A percentile compares a stretch with the other conserved stretches of the same genome.
These are phyloP conservation scores for Silene uniflora DNA, from an alignment of 148 eudicot species.

Conservation along the genomic window DNA sequence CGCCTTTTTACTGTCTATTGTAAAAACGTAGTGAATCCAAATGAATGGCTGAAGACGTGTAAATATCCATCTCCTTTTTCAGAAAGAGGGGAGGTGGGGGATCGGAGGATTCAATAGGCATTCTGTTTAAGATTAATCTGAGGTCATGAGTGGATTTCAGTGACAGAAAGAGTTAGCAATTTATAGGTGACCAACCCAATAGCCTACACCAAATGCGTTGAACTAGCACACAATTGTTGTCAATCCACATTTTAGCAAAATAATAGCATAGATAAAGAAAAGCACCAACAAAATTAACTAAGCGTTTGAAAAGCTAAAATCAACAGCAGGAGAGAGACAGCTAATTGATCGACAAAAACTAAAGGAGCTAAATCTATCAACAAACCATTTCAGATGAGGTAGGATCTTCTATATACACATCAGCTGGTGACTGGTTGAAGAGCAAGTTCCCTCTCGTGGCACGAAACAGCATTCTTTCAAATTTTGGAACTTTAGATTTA, in stretches of 20 bases:
- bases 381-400: conserved; percentile 73
- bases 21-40: background rate
- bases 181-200: background rate
- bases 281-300: background rate
- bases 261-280: background rate
- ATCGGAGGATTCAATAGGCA: background rate
- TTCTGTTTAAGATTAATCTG: background rate
- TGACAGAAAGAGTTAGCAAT: background rate
- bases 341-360: background rate
- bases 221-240: conserved; percentile 3
- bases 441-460: conserved; percentile 98
- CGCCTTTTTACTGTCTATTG: too few species aligned
- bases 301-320: background rate
- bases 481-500: conserved; percentile 56
- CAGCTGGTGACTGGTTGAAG: conserved; percentile 88
- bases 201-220: background rate
- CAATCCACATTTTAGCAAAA: background rate
- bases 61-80: too few species aligned
- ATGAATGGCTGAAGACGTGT: background rate
- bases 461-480: conserved; percentile 97
- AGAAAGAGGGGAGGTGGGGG: background rate
- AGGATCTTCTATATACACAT: conserved; percentile 83
- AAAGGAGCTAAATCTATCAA: conserved; percentile 15
- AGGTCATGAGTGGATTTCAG: background rate
- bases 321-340: background rate